These are phyloP conservation scores for Thalassiosira profunda DNA, from an alignment of 108 stramenopile species.

Conservation along the genomic window DNA sequence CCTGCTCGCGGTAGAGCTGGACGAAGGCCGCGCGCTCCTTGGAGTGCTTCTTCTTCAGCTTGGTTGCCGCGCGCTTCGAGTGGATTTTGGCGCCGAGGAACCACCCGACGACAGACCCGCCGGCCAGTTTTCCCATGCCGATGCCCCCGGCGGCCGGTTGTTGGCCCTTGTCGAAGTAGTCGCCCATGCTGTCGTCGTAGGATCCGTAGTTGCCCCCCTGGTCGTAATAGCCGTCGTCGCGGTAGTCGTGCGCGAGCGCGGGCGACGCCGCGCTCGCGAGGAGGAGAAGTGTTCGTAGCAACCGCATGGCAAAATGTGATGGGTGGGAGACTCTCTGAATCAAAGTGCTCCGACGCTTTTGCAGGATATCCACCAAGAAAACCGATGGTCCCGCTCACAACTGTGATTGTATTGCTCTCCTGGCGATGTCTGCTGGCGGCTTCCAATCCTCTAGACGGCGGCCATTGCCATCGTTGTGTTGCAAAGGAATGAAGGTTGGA, in stretches of 20 bases:
- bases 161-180: constrained; percentile 47
- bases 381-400: neutral
- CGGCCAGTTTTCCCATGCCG: constrained; percentile 36
- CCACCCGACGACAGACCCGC: constrained; percentile 39
- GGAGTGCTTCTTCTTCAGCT: constrained; percentile 59
- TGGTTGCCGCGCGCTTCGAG: constrained; percentile 35
- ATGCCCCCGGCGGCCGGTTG: constrained; percentile 18
- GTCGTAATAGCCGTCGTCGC: constrained; percentile 46
- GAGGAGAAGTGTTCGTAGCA: constrained; percentile 38
- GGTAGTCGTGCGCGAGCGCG: constrained; percentile 28
- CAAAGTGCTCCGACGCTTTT: neutral
- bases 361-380: neutral
- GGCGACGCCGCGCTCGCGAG: constrained; percentile 24
- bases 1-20: constrained; percentile 52
- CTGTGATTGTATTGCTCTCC: too few relatives aligned
- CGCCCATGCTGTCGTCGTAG: constrained; percentile 57
- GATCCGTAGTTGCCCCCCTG: constrained; percentile 40
- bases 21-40: constrained; percentile 58
- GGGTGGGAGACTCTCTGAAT: neutral
- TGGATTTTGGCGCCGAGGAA: constrained; percentile 56
- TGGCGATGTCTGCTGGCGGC: neutral
- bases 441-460: too few relatives aligned
- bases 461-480: too few relatives aligned
- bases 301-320: constrained; percentile 22
- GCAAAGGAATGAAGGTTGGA: too few relatives aligned